Evolutionary conservation across 73 alveolate genomes (phyloP).

Genomic region (Symbiodinium natans): DNA sequence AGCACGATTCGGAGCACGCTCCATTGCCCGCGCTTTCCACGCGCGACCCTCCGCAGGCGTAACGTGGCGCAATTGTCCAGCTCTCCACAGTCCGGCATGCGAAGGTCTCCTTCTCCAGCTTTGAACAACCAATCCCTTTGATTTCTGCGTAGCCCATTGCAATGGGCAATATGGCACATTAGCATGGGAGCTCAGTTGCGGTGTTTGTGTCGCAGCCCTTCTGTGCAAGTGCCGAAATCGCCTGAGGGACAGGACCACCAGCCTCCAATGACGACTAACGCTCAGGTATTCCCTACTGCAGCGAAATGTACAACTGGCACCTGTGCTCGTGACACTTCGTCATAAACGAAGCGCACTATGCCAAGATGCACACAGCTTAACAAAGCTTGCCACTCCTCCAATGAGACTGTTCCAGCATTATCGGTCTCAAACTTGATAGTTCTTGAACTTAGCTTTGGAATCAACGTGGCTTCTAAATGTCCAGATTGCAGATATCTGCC

Average conservation of each 20-base stretch:
- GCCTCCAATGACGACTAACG: neutral
- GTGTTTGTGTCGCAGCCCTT: too few species aligned
- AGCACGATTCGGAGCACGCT: neutral
- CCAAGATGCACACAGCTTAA: conserved; percentile 6
- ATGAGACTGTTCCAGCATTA: too few species aligned
- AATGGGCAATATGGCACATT: too few species aligned
- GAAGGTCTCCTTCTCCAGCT: too few species aligned
- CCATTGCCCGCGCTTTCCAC: neutral
- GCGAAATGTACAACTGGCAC: neutral
- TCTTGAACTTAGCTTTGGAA: neutral
- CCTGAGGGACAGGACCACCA: conserved; percentile 3
- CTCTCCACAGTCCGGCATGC: too few species aligned
- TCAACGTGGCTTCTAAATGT: neutral
- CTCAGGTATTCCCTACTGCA: neutral
- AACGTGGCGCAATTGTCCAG: too few species aligned
- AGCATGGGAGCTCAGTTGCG: too few species aligned
- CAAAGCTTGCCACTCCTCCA: conserved; percentile 14
- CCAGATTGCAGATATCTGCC: neutral
- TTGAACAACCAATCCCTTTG: too few species aligned
- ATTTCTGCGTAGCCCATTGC: too few species aligned
- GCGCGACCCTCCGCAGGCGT: neutral
- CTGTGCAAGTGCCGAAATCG: neutral
- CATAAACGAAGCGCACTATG: neutral
- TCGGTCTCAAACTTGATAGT: neutral
- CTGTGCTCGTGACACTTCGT: conserved; percentile 18